Conservation (phyloP, 1,139 yeast species). For the Saccharomyces hybrid region DNA sequence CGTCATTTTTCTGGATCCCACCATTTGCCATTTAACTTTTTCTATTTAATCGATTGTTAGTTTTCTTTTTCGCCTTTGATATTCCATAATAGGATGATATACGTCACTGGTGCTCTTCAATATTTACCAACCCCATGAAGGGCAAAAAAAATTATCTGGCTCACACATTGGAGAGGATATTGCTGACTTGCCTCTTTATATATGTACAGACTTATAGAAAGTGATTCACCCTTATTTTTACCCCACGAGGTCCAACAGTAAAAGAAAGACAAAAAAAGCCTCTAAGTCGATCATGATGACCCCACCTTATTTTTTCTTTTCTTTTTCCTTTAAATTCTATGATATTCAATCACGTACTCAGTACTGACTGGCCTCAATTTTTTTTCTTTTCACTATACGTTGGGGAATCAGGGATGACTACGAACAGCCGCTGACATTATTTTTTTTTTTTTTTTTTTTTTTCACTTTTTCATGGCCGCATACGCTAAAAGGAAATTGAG, state of each 20-base stretch:
- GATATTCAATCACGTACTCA: neutral
- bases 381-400: neutral
- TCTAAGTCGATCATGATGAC: neutral
- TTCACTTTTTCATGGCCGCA: neutral
- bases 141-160: no score
- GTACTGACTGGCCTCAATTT: neutral
- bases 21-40: neutral
- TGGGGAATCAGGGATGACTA: neutral
- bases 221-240: no score
- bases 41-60: neutral
- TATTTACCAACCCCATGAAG: neutral
- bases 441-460: neutral
- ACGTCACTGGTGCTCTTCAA: neutral
- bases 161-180: no score
- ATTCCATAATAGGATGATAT: neutral
- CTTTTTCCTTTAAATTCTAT: neutral
- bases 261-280: neutral
- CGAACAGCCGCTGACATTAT: neutral
- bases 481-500: neutral
- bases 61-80: neutral
- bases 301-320: neutral
- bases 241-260: no score
- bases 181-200: no score
- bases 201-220: no score
- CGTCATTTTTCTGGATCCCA: neutral